A percentile compares a stretch with the other conserved stretches of the same genome.
Evolutionary conservation across 2,329 filamentous ascomycete genomes (phyloP).

Genomic region (Phaeoacremonium minimum): DNA sequence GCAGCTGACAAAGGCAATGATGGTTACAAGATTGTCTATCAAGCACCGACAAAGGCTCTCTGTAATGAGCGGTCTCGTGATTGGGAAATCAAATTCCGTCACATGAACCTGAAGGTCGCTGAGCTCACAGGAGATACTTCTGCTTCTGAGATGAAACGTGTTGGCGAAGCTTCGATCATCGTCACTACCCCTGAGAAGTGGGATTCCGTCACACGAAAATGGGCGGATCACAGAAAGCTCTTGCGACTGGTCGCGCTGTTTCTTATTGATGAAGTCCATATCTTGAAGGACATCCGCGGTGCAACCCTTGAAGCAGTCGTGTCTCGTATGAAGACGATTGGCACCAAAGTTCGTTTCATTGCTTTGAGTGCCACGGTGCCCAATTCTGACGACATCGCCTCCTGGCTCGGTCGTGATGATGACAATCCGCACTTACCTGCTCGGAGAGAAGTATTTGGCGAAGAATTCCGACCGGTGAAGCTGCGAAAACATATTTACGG

Average conservation of each 20-base stretch:
- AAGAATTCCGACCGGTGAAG: constrained; percentile 75
- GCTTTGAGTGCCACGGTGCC: constrained; percentile 81
- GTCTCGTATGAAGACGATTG: constrained; percentile 80
- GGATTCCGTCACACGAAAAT: constrained; percentile 85
- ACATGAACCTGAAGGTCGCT: constrained; percentile 63
- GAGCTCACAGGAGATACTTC: constrained; percentile 83
- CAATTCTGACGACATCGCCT: constrained; percentile 75
- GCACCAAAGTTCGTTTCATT: constrained; percentile 71
- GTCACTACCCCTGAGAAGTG: constrained; percentile 88
- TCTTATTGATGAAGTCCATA: constrained; percentile 84
- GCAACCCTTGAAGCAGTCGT: constrained; percentile 80
- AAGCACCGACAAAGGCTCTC: constrained; percentile 79
- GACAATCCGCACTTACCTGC: constrained; percentile 60
- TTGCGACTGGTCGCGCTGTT: constrained; percentile 75
- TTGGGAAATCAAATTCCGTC: constrained; percentile 71
- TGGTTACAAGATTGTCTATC: constrained; percentile 78
- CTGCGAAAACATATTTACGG: constrained; percentile 75
- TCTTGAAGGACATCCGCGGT: constrained; percentile 74
- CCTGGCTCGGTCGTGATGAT: constrained; percentile 69
- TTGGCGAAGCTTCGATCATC: constrained; percentile 75
- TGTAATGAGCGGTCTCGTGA: constrained; percentile 74
- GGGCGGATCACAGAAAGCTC: constrained; percentile 73
- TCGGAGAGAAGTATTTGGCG: constrained; percentile 65
- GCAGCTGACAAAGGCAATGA: constrained; percentile 49
- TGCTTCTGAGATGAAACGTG: constrained; percentile 57